Evolutionary conservation across 2,329 filamentous ascomycete genomes (phyloP).

Genomic region (Ustulina deusta): DNA sequence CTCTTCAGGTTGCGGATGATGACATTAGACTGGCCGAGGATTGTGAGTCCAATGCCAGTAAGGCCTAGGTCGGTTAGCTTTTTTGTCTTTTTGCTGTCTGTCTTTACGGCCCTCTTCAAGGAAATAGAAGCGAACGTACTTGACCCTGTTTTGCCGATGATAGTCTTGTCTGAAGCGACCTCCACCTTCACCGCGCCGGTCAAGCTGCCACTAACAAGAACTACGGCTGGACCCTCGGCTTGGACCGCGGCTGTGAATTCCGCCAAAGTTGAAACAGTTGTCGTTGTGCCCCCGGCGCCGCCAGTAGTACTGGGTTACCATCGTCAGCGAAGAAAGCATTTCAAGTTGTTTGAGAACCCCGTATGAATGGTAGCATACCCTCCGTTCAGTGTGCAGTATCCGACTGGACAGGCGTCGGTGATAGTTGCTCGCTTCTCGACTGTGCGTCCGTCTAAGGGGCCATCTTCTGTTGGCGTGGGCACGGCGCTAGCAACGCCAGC

Average conservation of each 20-base stretch:
- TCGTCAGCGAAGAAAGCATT: constrained; percentile 5
- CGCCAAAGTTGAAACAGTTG: constrained; percentile 61
- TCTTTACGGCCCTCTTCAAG: neutral
- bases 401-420: constrained; percentile 53
- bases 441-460: constrained; percentile 45
- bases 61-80: constrained; percentile 41
- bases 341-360: neutral
- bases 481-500: constrained; percentile 49
- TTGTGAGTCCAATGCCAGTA: constrained; percentile 57
- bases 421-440: constrained; percentile 53
- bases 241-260: constrained; percentile 61
- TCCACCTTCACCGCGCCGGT: constrained; percentile 54
- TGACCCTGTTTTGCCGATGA: constrained; percentile 56
- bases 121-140: constrained; percentile 31
- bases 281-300: constrained; percentile 62
- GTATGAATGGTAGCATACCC: constrained; percentile 23
- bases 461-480: constrained; percentile 49
- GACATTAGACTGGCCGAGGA: constrained; percentile 62
- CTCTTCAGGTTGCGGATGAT: constrained; percentile 65
- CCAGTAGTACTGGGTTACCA: constrained; percentile 59
- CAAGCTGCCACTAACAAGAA: constrained; percentile 58
- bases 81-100: neutral
- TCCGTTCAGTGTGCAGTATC: constrained; percentile 53
- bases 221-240: constrained; percentile 57
- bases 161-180: constrained; percentile 60